These are phyloP conservation scores for Macrophomina phaseolina DNA, from an alignment of 2,329 filamentous ascomycete genomes.

Conservation along the genomic window DNA sequence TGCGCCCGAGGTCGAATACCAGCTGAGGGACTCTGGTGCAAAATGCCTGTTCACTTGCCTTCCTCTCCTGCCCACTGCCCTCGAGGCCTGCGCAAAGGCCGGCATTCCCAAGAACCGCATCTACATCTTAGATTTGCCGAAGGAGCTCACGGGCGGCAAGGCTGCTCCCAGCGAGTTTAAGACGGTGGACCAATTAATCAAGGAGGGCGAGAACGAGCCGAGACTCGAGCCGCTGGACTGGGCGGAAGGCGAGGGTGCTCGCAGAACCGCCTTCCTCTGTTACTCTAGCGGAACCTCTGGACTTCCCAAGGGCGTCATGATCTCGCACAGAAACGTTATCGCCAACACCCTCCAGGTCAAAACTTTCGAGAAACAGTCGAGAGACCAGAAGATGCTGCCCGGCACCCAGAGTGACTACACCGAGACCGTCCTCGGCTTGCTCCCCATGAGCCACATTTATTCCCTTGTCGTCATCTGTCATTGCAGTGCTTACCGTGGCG, in stretches of 20 bases:
- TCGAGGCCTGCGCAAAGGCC: conserved; percentile 67
- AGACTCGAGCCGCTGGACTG: conserved; percentile 63
- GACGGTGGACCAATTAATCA: conserved; percentile 70
- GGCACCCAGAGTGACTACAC: conserved; percentile 51
- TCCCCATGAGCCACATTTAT: conserved; percentile 85
- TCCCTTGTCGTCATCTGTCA: conserved; percentile 74
- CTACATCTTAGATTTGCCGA: conserved; percentile 72
- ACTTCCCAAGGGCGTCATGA: conserved; percentile 84
- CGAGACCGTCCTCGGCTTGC: conserved; percentile 68
- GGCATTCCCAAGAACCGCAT: conserved; percentile 69
- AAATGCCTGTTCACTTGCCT: conserved; percentile 75
- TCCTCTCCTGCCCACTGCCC: conserved; percentile 67
- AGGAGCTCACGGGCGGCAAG: conserved; percentile 56
- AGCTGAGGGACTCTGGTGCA: conserved; percentile 71
- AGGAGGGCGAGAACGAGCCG: conserved; percentile 62
- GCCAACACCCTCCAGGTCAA: conserved; percentile 72
- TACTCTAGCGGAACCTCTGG: conserved; percentile 83
- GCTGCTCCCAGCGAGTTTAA: conserved; percentile 59
- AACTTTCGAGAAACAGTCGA: conserved; percentile 54
- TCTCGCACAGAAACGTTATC: conserved; percentile 80
- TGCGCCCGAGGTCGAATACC: conserved; percentile 71
- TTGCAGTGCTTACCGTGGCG: conserved; percentile 70
- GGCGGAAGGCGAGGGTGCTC: conserved; percentile 68
- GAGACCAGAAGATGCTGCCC: conserved; percentile 51
- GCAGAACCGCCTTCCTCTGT: conserved; percentile 76